Percentiles rank a stretch among this genome's conserved stretches.
These are phyloP conservation scores for Citrus glauca DNA, from an alignment of 345 rosid genomes.

Conservation along the genomic window DNA sequence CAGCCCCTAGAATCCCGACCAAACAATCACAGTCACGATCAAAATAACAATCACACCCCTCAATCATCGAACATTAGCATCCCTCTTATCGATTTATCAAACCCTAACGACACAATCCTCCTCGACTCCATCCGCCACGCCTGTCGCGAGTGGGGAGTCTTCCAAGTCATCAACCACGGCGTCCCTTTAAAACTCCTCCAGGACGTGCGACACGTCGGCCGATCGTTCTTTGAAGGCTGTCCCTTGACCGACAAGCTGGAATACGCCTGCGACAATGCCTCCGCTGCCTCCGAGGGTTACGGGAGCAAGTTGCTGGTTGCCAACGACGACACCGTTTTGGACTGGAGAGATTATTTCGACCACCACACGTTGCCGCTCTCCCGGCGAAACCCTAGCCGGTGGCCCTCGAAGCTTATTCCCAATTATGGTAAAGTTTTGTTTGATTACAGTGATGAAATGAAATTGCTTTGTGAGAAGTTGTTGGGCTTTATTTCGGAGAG, in stretches of 20 bases:
- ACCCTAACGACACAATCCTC: conserved; percentile 11
- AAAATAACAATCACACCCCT: too few relatives aligned
- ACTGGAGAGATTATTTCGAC: conserved; percentile 95
- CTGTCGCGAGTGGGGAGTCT: conserved; percentile 83
- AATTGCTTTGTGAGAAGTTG: conserved; percentile 51
- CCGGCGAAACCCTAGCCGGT: conserved; percentile 62
- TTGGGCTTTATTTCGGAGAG: conserved; percentile 65
- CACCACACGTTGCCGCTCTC: conserved; percentile 81
- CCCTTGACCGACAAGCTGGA: conserved; percentile 60
- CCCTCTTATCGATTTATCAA: conserved; percentile 57
- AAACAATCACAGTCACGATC: not conserved
- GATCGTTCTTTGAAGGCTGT: conserved; percentile 55
- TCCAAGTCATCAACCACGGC: conserved; percentile 76
- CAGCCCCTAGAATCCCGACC: conserved; percentile 64
- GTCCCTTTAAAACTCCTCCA: conserved; percentile 48
- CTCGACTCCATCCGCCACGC: conserved; percentile 43
- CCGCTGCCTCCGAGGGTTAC: conserved; percentile 78
- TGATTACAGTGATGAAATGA: conserved; percentile 62
- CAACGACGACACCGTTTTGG: conserved; percentile 45
- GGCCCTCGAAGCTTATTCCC: conserved; percentile 64
- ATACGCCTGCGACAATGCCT: conserved; percentile 62
- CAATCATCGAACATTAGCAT: conserved; percentile 7
- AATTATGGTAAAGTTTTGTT: conserved; percentile 59
- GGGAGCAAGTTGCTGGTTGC: conserved; percentile 70
- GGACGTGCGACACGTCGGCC: conserved; percentile 36